These are phyloP conservation scores for Xerocomus cyaneibrunnescens DNA, from an alignment of 1,284 basidiomycete species.

Conservation along the genomic window DNA sequence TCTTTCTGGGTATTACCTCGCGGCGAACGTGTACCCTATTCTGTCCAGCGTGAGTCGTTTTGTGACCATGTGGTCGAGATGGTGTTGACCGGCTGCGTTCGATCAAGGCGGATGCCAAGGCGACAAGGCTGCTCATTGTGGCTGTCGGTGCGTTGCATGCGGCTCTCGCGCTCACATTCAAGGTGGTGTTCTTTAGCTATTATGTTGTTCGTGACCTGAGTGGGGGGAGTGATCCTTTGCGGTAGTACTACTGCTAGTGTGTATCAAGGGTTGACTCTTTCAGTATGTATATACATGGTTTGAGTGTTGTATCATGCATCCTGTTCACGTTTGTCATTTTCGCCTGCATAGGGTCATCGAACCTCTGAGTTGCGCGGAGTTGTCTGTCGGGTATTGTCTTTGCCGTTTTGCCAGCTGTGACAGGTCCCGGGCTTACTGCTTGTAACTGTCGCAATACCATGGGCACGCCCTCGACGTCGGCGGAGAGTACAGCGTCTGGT, in stretches of 20 bases:
- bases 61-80: neutral
- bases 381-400: neutral
- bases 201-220: conserved; percentile 63
- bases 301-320: no score
- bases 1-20: conserved; percentile 82
- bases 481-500: neutral
- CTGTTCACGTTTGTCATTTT: no score
- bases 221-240: conserved; percentile 19
- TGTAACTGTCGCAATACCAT: conserved; percentile 8
- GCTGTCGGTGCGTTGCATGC: conserved; percentile 69
- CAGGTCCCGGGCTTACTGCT: no score
- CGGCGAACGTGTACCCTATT: conserved; percentile 85
- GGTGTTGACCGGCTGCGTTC: conserved; percentile 4
- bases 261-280: neutral
- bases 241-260: conserved; percentile 12
- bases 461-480: conserved; percentile 11
- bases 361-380: neutral
- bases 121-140: conserved; percentile 77
- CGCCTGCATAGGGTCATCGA: no score
- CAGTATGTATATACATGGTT: neutral
- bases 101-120: conserved; percentile 76
- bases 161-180: conserved; percentile 78
- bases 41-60: conserved; percentile 68
- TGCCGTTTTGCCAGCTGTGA: no score
- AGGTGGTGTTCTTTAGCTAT: conserved; percentile 86